These are phyloP conservation scores for Exophiala aquamarina DNA, from an alignment of 2,329 filamentous ascomycete species.

Conservation along the genomic window DNA sequence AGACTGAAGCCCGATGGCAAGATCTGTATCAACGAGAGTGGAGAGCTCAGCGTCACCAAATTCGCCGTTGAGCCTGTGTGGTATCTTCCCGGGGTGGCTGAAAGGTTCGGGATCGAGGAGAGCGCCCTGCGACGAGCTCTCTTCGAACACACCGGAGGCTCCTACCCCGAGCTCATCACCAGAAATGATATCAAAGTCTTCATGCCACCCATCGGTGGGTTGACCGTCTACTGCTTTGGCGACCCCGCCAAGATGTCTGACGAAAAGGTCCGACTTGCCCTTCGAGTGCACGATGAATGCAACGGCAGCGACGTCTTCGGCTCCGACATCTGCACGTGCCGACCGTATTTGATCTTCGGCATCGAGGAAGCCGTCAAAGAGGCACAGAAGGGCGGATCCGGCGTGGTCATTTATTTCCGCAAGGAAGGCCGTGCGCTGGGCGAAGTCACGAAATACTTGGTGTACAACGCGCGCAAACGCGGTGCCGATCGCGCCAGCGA, in stretches of 20 bases:
- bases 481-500: constrained; percentile 65
- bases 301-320: constrained; percentile 98
- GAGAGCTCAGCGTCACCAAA: constrained; percentile 92
- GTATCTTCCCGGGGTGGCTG: constrained; percentile 84
- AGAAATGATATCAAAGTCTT: constrained; percentile 93
- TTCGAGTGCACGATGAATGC: constrained; percentile 85
- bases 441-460: constrained; percentile 86
- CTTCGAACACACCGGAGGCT: constrained; percentile 94
- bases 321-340: constrained; percentile 94
- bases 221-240: constrained; percentile 97
- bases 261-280: constrained; percentile 73
- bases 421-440: constrained; percentile 94
- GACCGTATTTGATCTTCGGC: constrained; percentile 90
- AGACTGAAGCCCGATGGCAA: constrained; percentile 79
- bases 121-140: constrained; percentile 79
- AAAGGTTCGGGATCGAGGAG: constrained; percentile 93
- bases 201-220: constrained; percentile 87
- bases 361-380: constrained; percentile 98
- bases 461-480: constrained; percentile 56
- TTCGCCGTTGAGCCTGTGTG: constrained; percentile 94
- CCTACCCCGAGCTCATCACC: constrained; percentile 95
- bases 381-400: constrained; percentile 88
- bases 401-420: constrained; percentile 97
- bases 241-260: constrained; percentile 93
- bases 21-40: constrained; percentile 80